Evolutionary conservation across 2,329 filamentous ascomycete species (phyloP).

Genomic region (Colletotrichum sidae): DNA sequence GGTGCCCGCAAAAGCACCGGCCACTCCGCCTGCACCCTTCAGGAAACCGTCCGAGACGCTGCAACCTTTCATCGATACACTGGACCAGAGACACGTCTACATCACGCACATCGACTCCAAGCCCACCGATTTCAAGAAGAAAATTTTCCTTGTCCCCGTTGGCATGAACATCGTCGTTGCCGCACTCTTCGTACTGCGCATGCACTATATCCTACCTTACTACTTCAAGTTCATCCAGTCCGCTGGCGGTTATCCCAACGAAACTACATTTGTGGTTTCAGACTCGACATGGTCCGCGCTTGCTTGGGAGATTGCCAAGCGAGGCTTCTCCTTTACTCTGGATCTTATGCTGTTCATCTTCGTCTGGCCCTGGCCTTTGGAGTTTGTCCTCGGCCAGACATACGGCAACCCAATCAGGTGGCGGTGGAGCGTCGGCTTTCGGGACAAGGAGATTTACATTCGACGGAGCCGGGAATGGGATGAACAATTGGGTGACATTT

Average conservation of each 20-base stretch:
- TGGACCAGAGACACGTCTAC: conserved; percentile 80
- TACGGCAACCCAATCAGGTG: conserved; percentile 75
- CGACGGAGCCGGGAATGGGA: conserved; percentile 82
- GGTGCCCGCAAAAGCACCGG: conserved; percentile 46
- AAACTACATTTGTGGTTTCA: conserved; percentile 72
- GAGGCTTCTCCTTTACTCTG: conserved; percentile 75
- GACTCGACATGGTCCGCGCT: conserved; percentile 69
- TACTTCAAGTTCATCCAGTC: conserved; percentile 77
- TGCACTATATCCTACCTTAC: conserved; percentile 75
- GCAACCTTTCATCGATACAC: conserved; percentile 72
- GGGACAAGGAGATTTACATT: conserved; percentile 83
- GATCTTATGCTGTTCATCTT: conserved; percentile 79
- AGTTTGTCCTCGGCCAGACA: conserved; percentile 73
- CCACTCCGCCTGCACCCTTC: conserved; percentile 73
- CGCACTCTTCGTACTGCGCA: conserved; percentile 73
- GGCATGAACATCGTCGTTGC: conserved; percentile 79
- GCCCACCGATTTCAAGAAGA: conserved; percentile 77
- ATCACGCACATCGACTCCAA: conserved; percentile 84
- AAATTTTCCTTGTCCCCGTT: conserved; percentile 84
- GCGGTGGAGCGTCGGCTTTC: conserved; percentile 81
- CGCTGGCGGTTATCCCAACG: conserved; percentile 73
- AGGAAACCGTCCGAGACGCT: conserved; percentile 72
- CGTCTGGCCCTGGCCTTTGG: conserved; percentile 78
- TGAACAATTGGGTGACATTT: conserved; percentile 64
- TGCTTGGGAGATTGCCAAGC: conserved; percentile 65